Evolutionary conservation across 177 flowering plant genomes (phyloP).

Genomic region (Vitis hybrid): DNA sequence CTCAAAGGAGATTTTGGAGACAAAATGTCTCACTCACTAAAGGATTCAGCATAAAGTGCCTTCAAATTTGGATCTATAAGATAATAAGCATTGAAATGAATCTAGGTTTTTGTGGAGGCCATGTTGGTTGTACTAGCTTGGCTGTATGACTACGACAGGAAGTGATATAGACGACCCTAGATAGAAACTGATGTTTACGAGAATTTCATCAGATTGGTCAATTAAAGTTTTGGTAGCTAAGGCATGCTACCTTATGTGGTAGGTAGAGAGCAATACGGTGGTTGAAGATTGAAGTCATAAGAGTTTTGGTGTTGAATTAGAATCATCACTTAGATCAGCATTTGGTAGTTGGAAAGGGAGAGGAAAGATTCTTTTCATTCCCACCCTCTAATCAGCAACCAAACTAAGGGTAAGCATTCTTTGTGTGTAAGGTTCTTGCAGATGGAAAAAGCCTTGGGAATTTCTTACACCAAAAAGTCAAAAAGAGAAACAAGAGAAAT

Average conservation of each 20-base stretch:
- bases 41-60: no score
- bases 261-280: neutral
- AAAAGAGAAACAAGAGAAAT: neutral
- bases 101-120: no score
- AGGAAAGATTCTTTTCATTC: neutral
- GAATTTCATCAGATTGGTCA: neutral
- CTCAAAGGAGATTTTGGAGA: no score
- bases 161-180: neutral
- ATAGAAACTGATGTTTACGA: neutral
- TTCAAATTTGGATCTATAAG: no score
- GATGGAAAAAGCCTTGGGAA: neutral
- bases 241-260: neutral
- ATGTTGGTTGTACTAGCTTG: no score
- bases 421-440: neutral
- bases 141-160: no score
- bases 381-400: neutral
- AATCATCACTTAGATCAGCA: neutral
- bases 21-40: no score
- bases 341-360: neutral
- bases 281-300: neutral
- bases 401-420: neutral
- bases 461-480: neutral
- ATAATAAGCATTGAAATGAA: no score
- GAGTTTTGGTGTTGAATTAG: neutral
- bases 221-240: neutral